Conservation (phyloP, 129 eudicot species). For the Flaveria trinervia region DNA sequence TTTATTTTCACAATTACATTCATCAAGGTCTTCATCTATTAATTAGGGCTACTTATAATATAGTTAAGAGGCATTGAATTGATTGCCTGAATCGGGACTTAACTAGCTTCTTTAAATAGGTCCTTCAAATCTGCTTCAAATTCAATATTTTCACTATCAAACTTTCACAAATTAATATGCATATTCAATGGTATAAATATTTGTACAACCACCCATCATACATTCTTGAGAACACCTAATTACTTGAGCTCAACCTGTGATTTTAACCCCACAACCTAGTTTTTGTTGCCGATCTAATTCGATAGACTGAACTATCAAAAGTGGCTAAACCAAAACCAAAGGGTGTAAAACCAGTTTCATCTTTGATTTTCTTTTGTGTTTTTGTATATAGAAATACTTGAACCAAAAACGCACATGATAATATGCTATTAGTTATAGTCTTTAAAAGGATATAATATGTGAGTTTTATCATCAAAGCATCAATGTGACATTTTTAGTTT, state of each 20-base stretch:
- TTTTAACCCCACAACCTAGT: neutral
- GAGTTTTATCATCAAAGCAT: neutral
- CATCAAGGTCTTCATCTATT: neutral
- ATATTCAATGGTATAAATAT: too few relatives aligned
- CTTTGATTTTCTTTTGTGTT: neutral
- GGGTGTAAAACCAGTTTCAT: neutral
- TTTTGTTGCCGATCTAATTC: too few relatives aligned
- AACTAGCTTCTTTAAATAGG: too few relatives aligned
- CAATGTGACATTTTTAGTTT: neutral
- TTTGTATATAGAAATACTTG: too few relatives aligned
- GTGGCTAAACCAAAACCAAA: neutral
- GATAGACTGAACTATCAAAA: neutral
- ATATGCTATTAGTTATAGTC: neutral
- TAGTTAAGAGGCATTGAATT: too few relatives aligned
- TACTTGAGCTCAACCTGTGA: neutral
- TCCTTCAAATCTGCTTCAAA: neutral
- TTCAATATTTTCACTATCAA: neutral
- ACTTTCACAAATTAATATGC: neutral
- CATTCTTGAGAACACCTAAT: neutral
- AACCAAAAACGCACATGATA: too few relatives aligned
- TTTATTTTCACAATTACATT: neutral
- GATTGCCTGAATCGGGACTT: too few relatives aligned
- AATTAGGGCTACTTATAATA: too few relatives aligned
- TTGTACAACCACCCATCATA: neutral
- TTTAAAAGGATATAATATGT: neutral